Evolutionary conservation across 352 stramenopile species (phyloP).

Genomic region (Peronosclerospora sorghi): DNA sequence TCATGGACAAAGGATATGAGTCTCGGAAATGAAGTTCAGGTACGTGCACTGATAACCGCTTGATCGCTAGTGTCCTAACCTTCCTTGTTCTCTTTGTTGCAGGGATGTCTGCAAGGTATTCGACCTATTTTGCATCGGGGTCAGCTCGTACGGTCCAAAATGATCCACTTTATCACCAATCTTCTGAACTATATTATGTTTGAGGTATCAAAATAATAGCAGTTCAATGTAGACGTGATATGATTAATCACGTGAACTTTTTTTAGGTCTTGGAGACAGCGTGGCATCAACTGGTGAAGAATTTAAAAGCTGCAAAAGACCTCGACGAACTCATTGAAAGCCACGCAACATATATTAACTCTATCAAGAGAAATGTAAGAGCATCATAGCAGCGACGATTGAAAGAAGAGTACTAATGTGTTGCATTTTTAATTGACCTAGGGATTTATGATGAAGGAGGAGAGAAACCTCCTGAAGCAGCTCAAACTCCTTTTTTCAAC

Average conservation of each 20-base stretch:
- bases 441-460: slow-evolving; percentile 80
- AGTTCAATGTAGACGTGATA: neutral
- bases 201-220: slow-evolving; percentile 48
- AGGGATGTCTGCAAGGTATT: slow-evolving; percentile 52
- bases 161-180: slow-evolving; percentile 97
- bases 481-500: slow-evolving; percentile 74
- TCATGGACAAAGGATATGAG: slow-evolving; percentile 97
- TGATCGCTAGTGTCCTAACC: slow-evolving; percentile 2
- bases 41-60: slow-evolving; percentile 9
- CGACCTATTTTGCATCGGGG: slow-evolving; percentile 83
- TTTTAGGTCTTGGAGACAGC: slow-evolving; percentile 83
- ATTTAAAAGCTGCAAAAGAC: slow-evolving; percentile 84
- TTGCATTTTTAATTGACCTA: slow-evolving; percentile 9
- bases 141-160: slow-evolving; percentile 92
- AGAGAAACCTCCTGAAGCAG: slow-evolving; percentile 54
- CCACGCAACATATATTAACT: slow-evolving; percentile 91
- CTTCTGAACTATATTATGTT: slow-evolving; percentile 99
- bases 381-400: neutral
- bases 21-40: slow-evolving; percentile 88
- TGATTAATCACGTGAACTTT: neutral
- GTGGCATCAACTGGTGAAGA: slow-evolving; percentile 88
- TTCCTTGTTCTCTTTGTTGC: slow-evolving; percentile 3
- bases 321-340: slow-evolving; percentile 94
- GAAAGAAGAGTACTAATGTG: neutral
- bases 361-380: slow-evolving; percentile 81